A percentile compares a stretch with the other conserved stretches of the same genome.
phyloP scores from a whole-genome alignment of 179 eudicot genomes.

The Beta macrorhiza region DNA sequence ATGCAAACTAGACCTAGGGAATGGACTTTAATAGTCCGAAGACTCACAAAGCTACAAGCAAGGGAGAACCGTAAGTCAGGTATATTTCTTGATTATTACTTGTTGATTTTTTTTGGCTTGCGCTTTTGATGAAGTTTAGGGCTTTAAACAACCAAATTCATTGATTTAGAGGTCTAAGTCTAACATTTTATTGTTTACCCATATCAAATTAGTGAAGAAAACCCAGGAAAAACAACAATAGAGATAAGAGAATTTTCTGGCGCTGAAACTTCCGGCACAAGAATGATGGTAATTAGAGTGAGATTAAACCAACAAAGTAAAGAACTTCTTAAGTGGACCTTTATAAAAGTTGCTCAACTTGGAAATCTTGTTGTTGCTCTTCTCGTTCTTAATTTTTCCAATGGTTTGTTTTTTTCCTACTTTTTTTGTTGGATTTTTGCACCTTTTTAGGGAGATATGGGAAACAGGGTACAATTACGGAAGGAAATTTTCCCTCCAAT shows the following conservation, averaged over 20 bases:
- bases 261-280: slow-evolving; percentile 17
- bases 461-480: too few species aligned
- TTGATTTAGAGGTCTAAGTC: slow-evolving; percentile 20
- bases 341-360: slow-evolving; percentile 45
- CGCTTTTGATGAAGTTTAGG: too few species aligned
- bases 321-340: slow-evolving; percentile 46
- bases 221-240: neutral
- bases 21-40: too few species aligned
- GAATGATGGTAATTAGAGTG: slow-evolving; percentile 41
- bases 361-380: slow-evolving; percentile 53
- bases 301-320: slow-evolving; percentile 46
- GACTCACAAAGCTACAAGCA: too few species aligned
- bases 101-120: too few species aligned
- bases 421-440: neutral
- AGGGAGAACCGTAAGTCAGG: too few species aligned
- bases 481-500: too few species aligned
- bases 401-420: slow-evolving; percentile 20
- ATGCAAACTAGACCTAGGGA: too few species aligned
- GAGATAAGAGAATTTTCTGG: neutral
- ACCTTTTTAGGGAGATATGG: too few species aligned
- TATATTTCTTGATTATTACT: too few species aligned
- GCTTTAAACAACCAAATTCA: neutral
- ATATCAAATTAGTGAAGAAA: slow-evolving; percentile 28
- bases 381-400: slow-evolving; percentile 36
- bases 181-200: neutral